Percentiles rank a stretch among this genome's conserved stretches.
Evolutionary conservation across 805 yeast species (phyloP).

Genomic region (Wickerhamomyces strasburgensis): DNA sequence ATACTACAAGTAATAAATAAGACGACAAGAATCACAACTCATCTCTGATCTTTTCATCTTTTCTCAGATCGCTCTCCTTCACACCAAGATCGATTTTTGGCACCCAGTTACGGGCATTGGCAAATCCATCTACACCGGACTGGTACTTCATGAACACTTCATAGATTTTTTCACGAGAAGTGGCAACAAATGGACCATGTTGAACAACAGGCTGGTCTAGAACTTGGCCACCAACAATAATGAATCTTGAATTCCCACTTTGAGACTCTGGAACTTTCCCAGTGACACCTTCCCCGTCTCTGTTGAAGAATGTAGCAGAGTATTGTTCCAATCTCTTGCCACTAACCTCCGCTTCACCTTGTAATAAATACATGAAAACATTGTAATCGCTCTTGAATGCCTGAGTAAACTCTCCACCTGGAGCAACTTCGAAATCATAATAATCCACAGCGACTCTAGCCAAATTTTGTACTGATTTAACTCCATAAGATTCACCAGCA

Average conservation of each 20-base stretch:
- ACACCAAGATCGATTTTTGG: conserved; percentile 35
- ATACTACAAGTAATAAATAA: background rate
- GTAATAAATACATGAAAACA: conserved; percentile 61
- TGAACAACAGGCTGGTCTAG: conserved; percentile 75
- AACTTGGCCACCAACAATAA: conserved; percentile 70
- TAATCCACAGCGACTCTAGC: conserved; percentile 80
- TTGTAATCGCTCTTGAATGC: conserved; percentile 56
- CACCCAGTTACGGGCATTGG: conserved; percentile 57
- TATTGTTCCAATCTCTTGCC: conserved; percentile 39
- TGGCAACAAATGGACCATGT: conserved; percentile 89
- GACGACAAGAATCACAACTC: conserved; percentile 9
- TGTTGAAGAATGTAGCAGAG: conserved; percentile 58
- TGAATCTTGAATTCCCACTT: conserved; percentile 49
- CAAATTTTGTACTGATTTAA: conserved; percentile 65
- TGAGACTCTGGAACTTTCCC: conserved; percentile 47
- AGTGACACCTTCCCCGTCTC: conserved; percentile 57
- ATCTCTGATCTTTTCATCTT: conserved; percentile 9
- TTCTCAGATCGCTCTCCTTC: conserved; percentile 22
- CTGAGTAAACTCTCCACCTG: conserved; percentile 63
- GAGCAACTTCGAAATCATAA: conserved; percentile 59
- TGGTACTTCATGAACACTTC: conserved; percentile 73
- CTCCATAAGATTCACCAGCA: conserved; percentile 72
- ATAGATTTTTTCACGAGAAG: conserved; percentile 57
- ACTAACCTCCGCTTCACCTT: conserved; percentile 51
- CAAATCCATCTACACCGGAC: conserved; percentile 63